A percentile compares a stretch with the other conserved stretches of the same genome.
Evolutionary conservation across 306 rosid genomes (phyloP).

Genomic region (Gastrolobium bilobum): DNA sequence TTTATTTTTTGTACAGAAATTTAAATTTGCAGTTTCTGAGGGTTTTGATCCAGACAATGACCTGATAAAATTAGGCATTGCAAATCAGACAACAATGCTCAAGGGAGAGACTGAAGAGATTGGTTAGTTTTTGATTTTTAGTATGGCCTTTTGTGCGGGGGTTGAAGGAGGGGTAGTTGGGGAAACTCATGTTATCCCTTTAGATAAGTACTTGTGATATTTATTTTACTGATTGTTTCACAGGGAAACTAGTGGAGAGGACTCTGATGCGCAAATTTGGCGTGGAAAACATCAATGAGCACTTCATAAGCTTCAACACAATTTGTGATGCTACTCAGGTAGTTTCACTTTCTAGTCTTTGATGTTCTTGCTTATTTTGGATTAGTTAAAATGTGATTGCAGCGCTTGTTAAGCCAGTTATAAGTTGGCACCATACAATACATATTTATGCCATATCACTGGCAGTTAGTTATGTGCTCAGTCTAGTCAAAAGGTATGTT

Average conservation of each 20-base stretch:
- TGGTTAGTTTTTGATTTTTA: slow-evolving; percentile 61
- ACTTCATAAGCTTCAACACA: slow-evolving; percentile 95
- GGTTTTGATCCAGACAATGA: slow-evolving; percentile 91
- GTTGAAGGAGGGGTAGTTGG: background rate
- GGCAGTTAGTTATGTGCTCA: background rate
- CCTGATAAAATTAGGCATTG: slow-evolving; percentile 79
- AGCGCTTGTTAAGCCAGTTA: slow-evolving; percentile 11
- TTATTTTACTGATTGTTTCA: slow-evolving; percentile 37
- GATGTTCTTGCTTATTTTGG: slow-evolving; percentile 34
- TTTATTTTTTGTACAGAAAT: slow-evolving; percentile 71
- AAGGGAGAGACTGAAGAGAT: slow-evolving; percentile 99
- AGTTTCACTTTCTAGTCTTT: slow-evolving; percentile 36
- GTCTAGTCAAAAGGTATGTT: slow-evolving; percentile 28
- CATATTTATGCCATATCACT: background rate
- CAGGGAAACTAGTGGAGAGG: slow-evolving; percentile 90
- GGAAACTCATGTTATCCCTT: slow-evolving; percentile 3
- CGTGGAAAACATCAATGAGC: slow-evolving; percentile 80
- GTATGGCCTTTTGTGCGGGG: too few species aligned
- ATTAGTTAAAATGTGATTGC: slow-evolving; percentile 4
- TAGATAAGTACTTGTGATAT: slow-evolving; percentile 22
- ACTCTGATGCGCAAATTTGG: slow-evolving; percentile 91
- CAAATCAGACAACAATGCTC: slow-evolving; percentile 99
- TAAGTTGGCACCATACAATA: slow-evolving; percentile 1
- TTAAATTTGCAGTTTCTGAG: slow-evolving; percentile 81
- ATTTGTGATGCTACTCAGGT: slow-evolving; percentile 99